Base-by-base conservation (phyloP, 2,329 filamentous ascomycete species). In the Hymenoscyphus albidus region DNA sequence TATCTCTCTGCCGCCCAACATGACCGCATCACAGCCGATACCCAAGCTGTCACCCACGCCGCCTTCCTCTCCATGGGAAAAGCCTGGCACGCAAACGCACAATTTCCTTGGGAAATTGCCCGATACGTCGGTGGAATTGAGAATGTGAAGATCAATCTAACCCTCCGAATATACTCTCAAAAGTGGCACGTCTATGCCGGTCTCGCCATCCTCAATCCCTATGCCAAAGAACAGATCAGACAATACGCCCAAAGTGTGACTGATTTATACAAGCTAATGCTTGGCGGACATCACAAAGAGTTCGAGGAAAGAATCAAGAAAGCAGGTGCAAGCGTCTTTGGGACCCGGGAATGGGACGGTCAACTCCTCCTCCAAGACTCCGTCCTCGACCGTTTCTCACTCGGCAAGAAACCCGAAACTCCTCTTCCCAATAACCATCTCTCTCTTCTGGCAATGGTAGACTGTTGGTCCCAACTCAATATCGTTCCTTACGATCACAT, bases 111-210 rank as follows among this genome's bases (percentile, higher is more conserved):
- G 95, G 94, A 98, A 73, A 88, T 94, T 58, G 87, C 88, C n/a
- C 92, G 95, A 68, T 99, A 98, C 78, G 87, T 97, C 3, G 95
- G 95, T 65, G 96, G 95, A 61, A 96, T 99, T 73, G 95, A 99
- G 78, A 99, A 99, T 77, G 94, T 98, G 73, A 99, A 99, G 80
- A 97, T 98, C 81, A 99, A 99, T 80, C 88, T 98, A 71, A 98
- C 93, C 71, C 82, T 99, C 70, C 93, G 95, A 72, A 98, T 99
- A 79, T 99, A 98, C 80, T 89, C 90, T 66, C 96, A 97, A 78
- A 99, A 98, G 78, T 99, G 96, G 96, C 96, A 99, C 80, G 95
- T 99, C 64, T 99, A 99, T 77, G 95, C 95, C 22, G 95, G 95
- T 0, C 88, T 99, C 9, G 95, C 96, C 12, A 99, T 99, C 74